Evolutionary conservation across 768 basidiomycete genomes (phyloP).

Genomic region (Lactifluus volemus): DNA sequence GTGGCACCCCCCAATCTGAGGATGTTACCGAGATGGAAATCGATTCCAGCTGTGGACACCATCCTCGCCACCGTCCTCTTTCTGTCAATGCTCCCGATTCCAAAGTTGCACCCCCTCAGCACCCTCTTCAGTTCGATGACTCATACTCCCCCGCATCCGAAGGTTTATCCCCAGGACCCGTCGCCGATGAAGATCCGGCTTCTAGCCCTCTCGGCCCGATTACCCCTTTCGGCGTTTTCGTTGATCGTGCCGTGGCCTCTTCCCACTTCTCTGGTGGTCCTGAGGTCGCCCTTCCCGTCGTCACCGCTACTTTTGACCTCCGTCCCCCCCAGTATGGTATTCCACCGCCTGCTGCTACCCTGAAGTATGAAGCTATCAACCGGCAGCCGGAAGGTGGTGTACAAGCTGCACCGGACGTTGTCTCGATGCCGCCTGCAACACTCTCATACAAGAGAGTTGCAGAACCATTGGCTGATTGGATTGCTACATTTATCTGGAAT

Average conservation of each 20-base stretch:
- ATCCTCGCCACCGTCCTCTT: slow-evolving; percentile 4
- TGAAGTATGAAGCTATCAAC: slow-evolving; percentile 21
- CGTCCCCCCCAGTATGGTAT: slow-evolving; percentile 22
- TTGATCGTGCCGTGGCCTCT: slow-evolving; percentile 61
- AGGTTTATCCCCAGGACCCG: slow-evolving; percentile 44
- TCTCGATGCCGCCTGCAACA: slow-evolving; percentile 43
- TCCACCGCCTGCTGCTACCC: slow-evolving; percentile 14
- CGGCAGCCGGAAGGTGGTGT: slow-evolving; percentile 27
- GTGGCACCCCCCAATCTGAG: slow-evolving; percentile 24
- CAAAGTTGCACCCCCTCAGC: neutral
- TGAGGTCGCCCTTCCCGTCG: slow-evolving; percentile 2
- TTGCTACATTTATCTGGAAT: slow-evolving; percentile 75
- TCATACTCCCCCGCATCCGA: slow-evolving; percentile 58
- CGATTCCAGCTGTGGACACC: slow-evolving; percentile 21
- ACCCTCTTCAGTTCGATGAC: slow-evolving; percentile 27
- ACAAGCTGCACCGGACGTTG: slow-evolving; percentile 33
- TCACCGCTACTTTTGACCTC: slow-evolving; percentile 6
- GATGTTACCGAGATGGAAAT: slow-evolving; percentile 27
- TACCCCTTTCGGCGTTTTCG: slow-evolving; percentile 69
- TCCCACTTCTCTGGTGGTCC: slow-evolving; percentile 6
- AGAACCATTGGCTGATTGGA: slow-evolving; percentile 72
- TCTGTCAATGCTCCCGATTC: neutral
- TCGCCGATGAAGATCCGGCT: slow-evolving; percentile 39
- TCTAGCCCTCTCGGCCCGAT: slow-evolving; percentile 68
- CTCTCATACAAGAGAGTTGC: slow-evolving; percentile 60